phyloP scores from a whole-genome alignment of 2,329 filamentous ascomycete genomes.

The Chaetomium globosum region DNA sequence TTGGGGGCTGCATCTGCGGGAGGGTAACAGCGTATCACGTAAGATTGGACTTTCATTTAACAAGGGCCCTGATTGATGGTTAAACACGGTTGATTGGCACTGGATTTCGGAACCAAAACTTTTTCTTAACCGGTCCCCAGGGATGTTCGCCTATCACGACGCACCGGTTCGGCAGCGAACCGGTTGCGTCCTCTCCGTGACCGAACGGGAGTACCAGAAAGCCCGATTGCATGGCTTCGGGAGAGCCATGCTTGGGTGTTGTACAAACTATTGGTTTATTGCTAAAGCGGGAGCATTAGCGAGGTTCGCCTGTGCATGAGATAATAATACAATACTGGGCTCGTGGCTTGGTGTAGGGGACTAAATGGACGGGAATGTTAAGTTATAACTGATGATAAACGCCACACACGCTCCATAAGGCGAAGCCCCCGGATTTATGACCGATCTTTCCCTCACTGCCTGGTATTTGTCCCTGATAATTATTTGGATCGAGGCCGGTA shows the following conservation, averaged over 20 bases:
- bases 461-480: neutral
- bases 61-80: neutral
- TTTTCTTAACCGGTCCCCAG: neutral
- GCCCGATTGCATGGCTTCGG: neutral
- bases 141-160: neutral
- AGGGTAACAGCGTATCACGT: neutral
- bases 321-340: neutral
- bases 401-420: neutral
- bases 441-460: too few species aligned
- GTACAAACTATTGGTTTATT: neutral
- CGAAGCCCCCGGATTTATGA: too few species aligned
- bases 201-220: neutral
- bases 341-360: neutral
- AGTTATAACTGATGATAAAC: neutral
- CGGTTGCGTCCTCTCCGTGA: neutral
- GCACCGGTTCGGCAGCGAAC: neutral
- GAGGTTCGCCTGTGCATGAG: neutral
- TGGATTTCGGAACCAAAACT: neutral
- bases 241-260: neutral
- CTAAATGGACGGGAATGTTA: neutral
- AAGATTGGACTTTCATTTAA: neutral
- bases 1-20: neutral
- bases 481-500: neutral
- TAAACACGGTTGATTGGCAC: neutral
- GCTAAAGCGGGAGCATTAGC: neutral